Base-by-base conservation (phyloP, 208 protist species). In the Trypanosoma rangeli region DNA sequence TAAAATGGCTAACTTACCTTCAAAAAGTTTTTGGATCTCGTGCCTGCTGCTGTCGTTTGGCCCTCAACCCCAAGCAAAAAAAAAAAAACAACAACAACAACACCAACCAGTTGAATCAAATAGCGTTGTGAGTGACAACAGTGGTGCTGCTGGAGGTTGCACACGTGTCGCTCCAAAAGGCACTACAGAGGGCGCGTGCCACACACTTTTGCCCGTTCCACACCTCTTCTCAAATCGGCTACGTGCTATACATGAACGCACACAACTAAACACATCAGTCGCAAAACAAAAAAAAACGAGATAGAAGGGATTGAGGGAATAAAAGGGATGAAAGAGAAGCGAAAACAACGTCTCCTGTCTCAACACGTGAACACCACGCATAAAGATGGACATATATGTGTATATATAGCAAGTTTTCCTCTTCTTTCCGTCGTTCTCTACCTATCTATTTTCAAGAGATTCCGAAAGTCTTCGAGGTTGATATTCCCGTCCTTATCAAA, bases 401-500 rank as follows among this genome's bases (percentile, higher is more conserved):
- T 33, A 13, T 12, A 20, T 29, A n/a, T 35, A 65, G 46, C 65
- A 69, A 72, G 59, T 60, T 56, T 37, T 0, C 18, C 31, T 5
- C 10, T 44, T 18, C 39, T 37, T 18, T 60, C 20, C 63, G 26
- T 63, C 64, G 26, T 74, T 74, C 55, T 50, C 48, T 67, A 71
- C 26, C 64, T 54, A 53, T 37, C 69, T 42, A 94, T 93, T 54
- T 78, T 83, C 18, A 97, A 79, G 35, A 98, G 82, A 12, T 80
- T 84, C 2, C 86, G 63, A 60, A 98, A 98, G 74, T 98, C 95
- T 24, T 96, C 85, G 0, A 98, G 68, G 33, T 79, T 92, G 50
- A 98, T 97, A 48, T 89, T 91, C 8, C 95, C 95, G 80, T 98
- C 95, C 18, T 83, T 81, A 70, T 97, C 94, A 46, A 95, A 92